Percentiles rank a stretch among this genome's conserved stretches.
Conservation (phyloP, 768 basidiomycete species). For the Kwoniella newhampshirensis region DNA sequence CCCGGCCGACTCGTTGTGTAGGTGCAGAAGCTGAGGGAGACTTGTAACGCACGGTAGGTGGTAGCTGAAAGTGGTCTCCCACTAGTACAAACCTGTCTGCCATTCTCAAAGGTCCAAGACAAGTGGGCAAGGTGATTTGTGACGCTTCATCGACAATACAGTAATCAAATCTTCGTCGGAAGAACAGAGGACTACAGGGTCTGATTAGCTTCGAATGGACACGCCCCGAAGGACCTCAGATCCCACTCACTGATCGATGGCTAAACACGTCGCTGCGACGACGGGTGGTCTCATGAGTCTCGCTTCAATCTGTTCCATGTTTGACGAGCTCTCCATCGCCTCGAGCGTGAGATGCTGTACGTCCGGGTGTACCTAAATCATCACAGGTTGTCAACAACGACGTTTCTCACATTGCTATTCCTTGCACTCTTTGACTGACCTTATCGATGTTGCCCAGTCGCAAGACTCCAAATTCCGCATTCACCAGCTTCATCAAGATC, state of each 20-base stretch:
- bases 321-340: slow-evolving; percentile 60
- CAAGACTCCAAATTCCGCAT: slow-evolving; percentile 69
- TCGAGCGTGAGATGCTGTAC: slow-evolving; percentile 70
- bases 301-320: slow-evolving; percentile 77
- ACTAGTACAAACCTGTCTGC: slow-evolving; percentile 90
- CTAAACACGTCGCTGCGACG: slow-evolving; percentile 92
- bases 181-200: slow-evolving; percentile 70
- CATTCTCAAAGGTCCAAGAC: slow-evolving; percentile 85
- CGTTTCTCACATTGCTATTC: no score
- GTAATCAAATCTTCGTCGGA: slow-evolving; percentile 81
- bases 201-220: neutral
- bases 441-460: slow-evolving; percentile 89
- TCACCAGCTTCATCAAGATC: slow-evolving; percentile 79
- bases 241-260: slow-evolving; percentile 83
- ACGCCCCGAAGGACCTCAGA: neutral
- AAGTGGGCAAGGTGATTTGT: slow-evolving; percentile 93
- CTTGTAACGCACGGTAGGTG: slow-evolving; percentile 72
- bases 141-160: slow-evolving; percentile 99
- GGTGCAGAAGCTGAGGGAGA: no score
- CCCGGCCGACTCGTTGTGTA: no score
- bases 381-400: no score
- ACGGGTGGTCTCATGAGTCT: slow-evolving; percentile 85
- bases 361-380: slow-evolving; percentile 85
- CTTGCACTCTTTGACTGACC: no score
- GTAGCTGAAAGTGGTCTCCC: slow-evolving; percentile 95